Percentiles rank a stretch among this genome's conserved stretches.
Conservation (phyloP, 2,329 filamentous ascomycete species). For the Botryosphaeria dothidea region DNA sequence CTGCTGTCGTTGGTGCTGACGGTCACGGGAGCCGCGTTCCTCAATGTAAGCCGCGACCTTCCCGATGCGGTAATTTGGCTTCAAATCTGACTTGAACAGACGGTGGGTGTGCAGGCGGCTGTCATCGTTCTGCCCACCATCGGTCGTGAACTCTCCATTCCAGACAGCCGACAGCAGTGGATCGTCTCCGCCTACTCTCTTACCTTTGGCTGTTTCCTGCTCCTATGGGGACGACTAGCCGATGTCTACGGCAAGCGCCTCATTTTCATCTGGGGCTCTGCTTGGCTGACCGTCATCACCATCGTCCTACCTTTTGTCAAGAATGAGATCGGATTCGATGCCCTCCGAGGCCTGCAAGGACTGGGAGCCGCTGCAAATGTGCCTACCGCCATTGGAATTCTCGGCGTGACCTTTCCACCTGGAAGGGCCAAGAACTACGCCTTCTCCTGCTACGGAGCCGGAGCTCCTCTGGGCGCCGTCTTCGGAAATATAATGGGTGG, state of each 20-base stretch:
- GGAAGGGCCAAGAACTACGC: slow-evolving; percentile 69
- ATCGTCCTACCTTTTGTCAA: slow-evolving; percentile 62
- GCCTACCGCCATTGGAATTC: slow-evolving; percentile 67
- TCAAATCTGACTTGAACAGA: slow-evolving; percentile 6
- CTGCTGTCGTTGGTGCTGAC: slow-evolving; percentile 31
- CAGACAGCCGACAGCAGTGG: slow-evolving; percentile 32
- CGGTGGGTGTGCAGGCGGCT: slow-evolving; percentile 33
- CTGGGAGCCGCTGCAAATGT: slow-evolving; percentile 67
- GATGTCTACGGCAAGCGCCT: slow-evolving; percentile 60
- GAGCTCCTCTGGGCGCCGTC: slow-evolving; percentile 62
- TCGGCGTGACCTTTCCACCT: slow-evolving; percentile 65
- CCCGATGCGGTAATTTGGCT: background rate
- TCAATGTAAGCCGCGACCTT: slow-evolving; percentile 23
- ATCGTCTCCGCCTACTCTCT: slow-evolving; percentile 61
- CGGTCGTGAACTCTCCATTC: slow-evolving; percentile 32
- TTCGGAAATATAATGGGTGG: slow-evolving; percentile 65
- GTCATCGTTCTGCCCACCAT: slow-evolving; percentile 37
- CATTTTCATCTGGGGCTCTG: slow-evolving; percentile 63
- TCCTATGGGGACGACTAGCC: slow-evolving; percentile 65
- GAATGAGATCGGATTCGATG: slow-evolving; percentile 64
- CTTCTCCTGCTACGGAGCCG: slow-evolving; percentile 63
- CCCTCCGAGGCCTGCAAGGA: slow-evolving; percentile 65
- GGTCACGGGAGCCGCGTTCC: slow-evolving; percentile 32
- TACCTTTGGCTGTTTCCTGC: slow-evolving; percentile 64
- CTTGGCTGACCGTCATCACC: slow-evolving; percentile 59